Conservation (phyloP, 768 basidiomycete genomes). For the Asterophora lycoperdoides region DNA sequence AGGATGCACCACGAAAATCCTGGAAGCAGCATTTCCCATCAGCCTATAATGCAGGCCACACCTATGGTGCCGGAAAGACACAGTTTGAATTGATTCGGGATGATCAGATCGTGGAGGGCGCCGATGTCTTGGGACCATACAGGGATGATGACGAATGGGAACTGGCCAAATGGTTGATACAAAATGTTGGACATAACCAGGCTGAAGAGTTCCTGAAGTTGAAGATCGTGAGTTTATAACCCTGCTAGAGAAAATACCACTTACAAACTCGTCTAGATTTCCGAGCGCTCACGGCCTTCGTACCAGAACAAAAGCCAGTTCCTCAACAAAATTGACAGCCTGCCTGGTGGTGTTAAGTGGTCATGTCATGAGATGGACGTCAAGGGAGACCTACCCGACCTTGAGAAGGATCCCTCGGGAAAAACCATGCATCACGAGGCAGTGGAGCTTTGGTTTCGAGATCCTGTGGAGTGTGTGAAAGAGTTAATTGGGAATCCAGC, state of each 20-base stretch:
- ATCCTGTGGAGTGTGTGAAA: not conserved
- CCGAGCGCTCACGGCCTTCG: constrained; percentile 1
- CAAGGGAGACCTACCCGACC: not conserved
- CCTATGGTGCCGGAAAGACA: not conserved
- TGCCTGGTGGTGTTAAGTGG: not conserved
- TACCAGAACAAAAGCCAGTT: constrained; percentile 1
- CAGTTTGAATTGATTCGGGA: not conserved
- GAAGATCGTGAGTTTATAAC: constrained; percentile 16
- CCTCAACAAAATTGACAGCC: not conserved
- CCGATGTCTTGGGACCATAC: constrained; percentile 21
- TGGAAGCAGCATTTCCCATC: not conserved
- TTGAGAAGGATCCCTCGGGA: not conserved
- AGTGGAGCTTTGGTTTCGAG: not conserved
- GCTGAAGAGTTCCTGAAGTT: constrained; percentile 27
- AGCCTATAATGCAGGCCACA: not conserved
- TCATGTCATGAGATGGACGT: not conserved
- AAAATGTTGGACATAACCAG: constrained; percentile 20
- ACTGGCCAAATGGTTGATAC: constrained; percentile 27
- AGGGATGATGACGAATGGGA: constrained; percentile 24
- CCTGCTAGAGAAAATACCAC: not conserved
- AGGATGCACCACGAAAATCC: not conserved
- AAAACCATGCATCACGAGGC: not conserved
- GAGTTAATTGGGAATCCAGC: not conserved
- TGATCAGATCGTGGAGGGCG: not conserved
- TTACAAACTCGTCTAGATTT: not conserved